These are phyloP conservation scores for Manihot esculenta DNA, from an alignment of 441 rosid species.

Conservation along the genomic window DNA sequence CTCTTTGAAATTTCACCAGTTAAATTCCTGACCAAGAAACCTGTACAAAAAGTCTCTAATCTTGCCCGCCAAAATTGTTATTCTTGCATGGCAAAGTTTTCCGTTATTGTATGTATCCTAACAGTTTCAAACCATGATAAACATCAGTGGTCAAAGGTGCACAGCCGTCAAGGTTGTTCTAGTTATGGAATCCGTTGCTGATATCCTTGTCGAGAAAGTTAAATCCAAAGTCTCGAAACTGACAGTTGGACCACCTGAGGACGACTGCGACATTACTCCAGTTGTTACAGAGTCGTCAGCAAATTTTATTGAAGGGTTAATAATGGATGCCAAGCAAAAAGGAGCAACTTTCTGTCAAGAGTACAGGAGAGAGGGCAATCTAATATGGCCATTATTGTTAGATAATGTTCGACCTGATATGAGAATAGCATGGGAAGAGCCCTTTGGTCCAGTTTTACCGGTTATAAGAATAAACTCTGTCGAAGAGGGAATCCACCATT, in stretches of 20 bases:
- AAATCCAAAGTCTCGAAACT: slow-evolving; percentile 77
- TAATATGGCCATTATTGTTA: slow-evolving; percentile 90
- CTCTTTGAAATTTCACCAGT: neutral
- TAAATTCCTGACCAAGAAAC: neutral
- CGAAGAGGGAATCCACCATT: slow-evolving; percentile 96
- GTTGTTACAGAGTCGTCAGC: slow-evolving; percentile 95
- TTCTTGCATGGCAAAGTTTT: neutral
- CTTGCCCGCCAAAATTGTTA: neutral
- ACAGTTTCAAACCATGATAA: neutral
- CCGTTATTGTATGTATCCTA: neutral
- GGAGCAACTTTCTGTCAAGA: slow-evolving; percentile 93
- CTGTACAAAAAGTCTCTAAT: neutral
- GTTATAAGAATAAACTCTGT: slow-evolving; percentile 73
- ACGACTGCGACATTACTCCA: slow-evolving; percentile 86
- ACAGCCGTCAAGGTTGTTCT: slow-evolving; percentile 92
- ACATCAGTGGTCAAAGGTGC: slow-evolving; percentile 79
- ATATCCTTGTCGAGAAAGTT: slow-evolving; percentile 70
- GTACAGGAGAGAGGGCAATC: slow-evolving; percentile 89
- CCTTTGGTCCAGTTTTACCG: slow-evolving; percentile 89
- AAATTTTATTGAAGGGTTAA: slow-evolving; percentile 88
- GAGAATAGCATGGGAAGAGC: slow-evolving; percentile 99
- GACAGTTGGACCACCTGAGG: slow-evolving; percentile 81
- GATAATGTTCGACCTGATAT: slow-evolving; percentile 93
- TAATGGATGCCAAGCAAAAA: slow-evolving; percentile 85
- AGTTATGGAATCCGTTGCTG: slow-evolving; percentile 88